Conservation (phyloP, 2,329 filamentous ascomycete genomes). For the Diaporthe ilicicola region DNA sequence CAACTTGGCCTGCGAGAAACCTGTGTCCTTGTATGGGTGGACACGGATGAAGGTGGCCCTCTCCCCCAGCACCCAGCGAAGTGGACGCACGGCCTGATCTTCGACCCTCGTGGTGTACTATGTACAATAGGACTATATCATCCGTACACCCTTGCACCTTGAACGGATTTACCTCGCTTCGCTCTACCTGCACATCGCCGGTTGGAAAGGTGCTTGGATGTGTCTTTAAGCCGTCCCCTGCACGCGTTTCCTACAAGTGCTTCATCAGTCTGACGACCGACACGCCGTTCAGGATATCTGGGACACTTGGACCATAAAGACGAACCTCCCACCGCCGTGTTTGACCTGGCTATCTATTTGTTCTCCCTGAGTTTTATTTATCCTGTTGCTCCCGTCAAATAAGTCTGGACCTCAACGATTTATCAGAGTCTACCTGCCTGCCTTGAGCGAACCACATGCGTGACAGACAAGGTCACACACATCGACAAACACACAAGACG, state of each 20-base stretch:
- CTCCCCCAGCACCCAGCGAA: not conserved
- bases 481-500: slow-evolving; percentile 4
- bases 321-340: slow-evolving; percentile 14
- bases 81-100: slow-evolving; percentile 20
- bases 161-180: slow-evolving; percentile 12
- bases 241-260: not conserved
- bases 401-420: not conserved
- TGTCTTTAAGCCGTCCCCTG: slow-evolving; percentile 14
- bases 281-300: slow-evolving; percentile 10
- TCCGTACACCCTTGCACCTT: slow-evolving; percentile 14
- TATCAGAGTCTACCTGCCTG: not conserved
- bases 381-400: not conserved
- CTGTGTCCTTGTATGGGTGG: not conserved
- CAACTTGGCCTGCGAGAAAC: slow-evolving; percentile 9
- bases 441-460: not conserved
- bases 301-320: slow-evolving; percentile 18
- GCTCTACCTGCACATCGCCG: slow-evolving; percentile 19
- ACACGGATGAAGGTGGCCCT: not conserved
- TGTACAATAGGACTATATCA: slow-evolving; percentile 5
- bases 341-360: not conserved
- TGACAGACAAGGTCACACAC: slow-evolving; percentile 6
- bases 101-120: slow-evolving; percentile 2
- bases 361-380: not conserved
- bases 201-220: slow-evolving; percentile 20
- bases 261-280: not conserved